Base-by-base conservation (phyloP, 179 eudicot genomes). In the Silene noctiflora region DNA sequence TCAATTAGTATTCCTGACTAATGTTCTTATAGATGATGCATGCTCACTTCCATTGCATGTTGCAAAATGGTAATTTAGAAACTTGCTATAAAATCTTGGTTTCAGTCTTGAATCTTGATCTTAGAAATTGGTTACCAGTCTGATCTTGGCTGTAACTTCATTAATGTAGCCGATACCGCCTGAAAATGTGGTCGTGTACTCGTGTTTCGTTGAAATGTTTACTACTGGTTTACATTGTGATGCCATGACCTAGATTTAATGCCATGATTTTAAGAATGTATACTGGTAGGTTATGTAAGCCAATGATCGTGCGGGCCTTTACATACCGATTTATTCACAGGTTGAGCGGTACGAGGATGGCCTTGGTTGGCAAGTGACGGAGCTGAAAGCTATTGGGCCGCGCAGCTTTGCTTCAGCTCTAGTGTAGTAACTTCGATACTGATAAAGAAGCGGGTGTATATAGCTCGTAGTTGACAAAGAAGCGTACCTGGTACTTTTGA, bases 361-460 rank as follows among this genome's bases (percentile, higher is more conserved):
- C 13, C n/a, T 11, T 63, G 67, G 67, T 21, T 63, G 67, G 67
- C 67, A 63, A 63, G 67, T 63, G 67, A 62, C 17, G 35, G 33
- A 63, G 0, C 35, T 12, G 31, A 24, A 24, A 63, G 67, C n/a
- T 2, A 25, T 63, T 0, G 67, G 67, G 33, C 12, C 3, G 24
- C 25, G 67, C 31, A 25, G 35, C 17, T 63, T 63, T 24, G 67
- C 67, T 63, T 63, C 67, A 63, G 67, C 67, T 3, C 12, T 63
- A 22, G 67, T 63, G 4, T 63, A 24, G 27, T 63, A 25, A n/a
- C 67, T 24, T 63, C 0, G 35, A 63, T 3, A 22, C 12, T 21
- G 24, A 59, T 19, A 62, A 62, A 8, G 53, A 9, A 9, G 31
- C 1, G n/a, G 31, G 25, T 17, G 55, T 48, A 48, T 48, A 48